Percentiles rank a stretch among this genome's conserved stretches.
These are phyloP conservation scores for Penicillium ochrochloron DNA, from an alignment of 495 filamentous ascomycete genomes.

Conservation along the genomic window DNA sequence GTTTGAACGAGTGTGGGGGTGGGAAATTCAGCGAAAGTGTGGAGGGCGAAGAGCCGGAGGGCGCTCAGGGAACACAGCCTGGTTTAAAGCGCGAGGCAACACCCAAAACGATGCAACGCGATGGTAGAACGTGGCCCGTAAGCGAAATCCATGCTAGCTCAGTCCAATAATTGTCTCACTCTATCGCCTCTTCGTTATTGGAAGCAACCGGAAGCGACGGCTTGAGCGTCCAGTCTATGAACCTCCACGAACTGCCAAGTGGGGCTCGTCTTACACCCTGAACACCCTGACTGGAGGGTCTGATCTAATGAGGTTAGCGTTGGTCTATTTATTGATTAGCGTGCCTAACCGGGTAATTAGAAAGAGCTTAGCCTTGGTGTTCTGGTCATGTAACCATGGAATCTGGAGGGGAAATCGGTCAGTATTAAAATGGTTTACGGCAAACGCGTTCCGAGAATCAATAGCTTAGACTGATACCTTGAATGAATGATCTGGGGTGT, in stretches of 20 bases:
- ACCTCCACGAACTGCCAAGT: background rate
- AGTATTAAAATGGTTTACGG: background rate
- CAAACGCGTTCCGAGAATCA: too few relatives aligned
- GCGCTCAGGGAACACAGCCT: background rate
- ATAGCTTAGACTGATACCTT: too few relatives aligned
- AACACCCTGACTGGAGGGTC: background rate
- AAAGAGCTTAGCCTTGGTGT: conserved; percentile 6
- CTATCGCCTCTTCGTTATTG: background rate
- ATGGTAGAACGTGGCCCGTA: background rate
- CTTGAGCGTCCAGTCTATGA: conserved; percentile 8
- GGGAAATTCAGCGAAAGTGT: background rate
- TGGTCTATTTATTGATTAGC: conserved; percentile 2
- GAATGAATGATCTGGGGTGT: too few relatives aligned
- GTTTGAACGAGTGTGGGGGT: conserved; percentile 6
- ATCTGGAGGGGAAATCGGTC: background rate
- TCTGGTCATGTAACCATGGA: background rate
- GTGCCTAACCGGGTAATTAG: background rate
- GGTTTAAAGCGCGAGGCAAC: conserved; percentile 1
- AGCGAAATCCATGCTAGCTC: background rate
- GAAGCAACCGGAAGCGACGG: conserved; percentile 13
- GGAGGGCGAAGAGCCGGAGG: background rate
- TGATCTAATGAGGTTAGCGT: background rate
- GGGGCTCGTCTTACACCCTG: background rate
- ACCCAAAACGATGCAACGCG: background rate
- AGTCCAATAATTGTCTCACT: conserved; percentile 1